These are phyloP conservation scores for Penicillium coprophilum DNA, from an alignment of 495 filamentous ascomycete species.

Conservation along the genomic window DNA sequence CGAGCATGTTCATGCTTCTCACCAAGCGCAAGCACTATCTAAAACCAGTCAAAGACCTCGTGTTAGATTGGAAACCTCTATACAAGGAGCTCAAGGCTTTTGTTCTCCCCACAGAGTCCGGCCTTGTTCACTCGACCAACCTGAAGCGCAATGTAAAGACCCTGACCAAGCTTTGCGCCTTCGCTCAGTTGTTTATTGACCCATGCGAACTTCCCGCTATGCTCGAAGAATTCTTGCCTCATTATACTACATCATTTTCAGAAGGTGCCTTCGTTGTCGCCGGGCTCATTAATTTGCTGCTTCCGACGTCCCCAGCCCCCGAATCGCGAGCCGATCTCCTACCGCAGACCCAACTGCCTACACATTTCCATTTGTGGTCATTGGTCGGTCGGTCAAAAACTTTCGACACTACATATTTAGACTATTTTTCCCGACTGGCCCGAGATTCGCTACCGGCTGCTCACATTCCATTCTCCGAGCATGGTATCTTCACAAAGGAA, in stretches of 20 bases:
- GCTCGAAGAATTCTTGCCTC: constrained; percentile 93
- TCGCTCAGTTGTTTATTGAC: constrained; percentile 89
- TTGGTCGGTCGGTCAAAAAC: constrained; percentile 84
- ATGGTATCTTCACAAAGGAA: constrained; percentile 88
- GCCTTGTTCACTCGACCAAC: constrained; percentile 60
- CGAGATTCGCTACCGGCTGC: constrained; percentile 73
- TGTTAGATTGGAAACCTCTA: constrained; percentile 86
- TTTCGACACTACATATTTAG: constrained; percentile 83
- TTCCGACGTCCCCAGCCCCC: constrained; percentile 80
- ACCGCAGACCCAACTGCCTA: constrained; percentile 81
- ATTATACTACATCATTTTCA: constrained; percentile 88
- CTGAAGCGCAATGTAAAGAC: constrained; percentile 69
- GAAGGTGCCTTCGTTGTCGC: constrained; percentile 86
- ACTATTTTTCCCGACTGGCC: constrained; percentile 82
- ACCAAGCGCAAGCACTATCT: constrained; percentile 97
- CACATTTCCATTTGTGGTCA: constrained; percentile 96
- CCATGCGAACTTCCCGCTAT: constrained; percentile 81
- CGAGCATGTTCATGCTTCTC: constrained; percentile 92
- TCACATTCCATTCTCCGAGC: constrained; percentile 78
- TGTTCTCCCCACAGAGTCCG: constrained; percentile 79
- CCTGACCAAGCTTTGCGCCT: constrained; percentile 82
- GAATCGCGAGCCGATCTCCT: constrained; percentile 67
- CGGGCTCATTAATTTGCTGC: constrained; percentile 78
- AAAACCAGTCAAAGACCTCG: constrained; percentile 81
- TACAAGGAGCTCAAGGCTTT: constrained; percentile 88